Conservation (phyloP, 164 flowering plant genomes). For the Liriodendron chinense region DNA sequence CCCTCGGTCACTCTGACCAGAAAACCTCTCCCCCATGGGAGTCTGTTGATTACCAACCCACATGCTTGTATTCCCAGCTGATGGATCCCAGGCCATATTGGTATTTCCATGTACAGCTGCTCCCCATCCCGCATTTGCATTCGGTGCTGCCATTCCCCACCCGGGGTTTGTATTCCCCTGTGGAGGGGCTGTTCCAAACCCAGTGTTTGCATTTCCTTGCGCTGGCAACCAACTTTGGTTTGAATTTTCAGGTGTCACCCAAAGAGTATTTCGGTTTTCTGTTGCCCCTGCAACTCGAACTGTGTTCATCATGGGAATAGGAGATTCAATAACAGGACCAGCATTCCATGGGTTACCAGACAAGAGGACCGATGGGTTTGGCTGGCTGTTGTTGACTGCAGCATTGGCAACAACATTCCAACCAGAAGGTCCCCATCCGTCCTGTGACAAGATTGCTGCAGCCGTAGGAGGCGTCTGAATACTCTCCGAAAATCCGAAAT, state of each 20-base stretch:
- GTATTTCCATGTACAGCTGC: conserved; percentile 14
- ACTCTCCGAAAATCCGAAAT: background rate
- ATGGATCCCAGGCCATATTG: conserved; percentile 28
- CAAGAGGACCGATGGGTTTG: background rate
- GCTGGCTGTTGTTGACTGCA: conserved; percentile 5
- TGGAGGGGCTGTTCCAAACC: conserved; percentile 36
- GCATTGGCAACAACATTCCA: conserved; percentile 11
- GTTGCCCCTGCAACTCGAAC: background rate
- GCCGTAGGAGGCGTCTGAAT: background rate
- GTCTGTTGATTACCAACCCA: conserved; percentile 41
- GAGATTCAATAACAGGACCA: conserved; percentile 11
- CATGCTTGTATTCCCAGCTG: conserved; percentile 26
- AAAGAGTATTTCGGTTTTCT: conserved; percentile 5
- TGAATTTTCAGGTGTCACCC: conserved; percentile 6
- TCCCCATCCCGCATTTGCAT: conserved; percentile 28
- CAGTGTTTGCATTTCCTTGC: conserved; percentile 22
- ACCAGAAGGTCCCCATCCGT: conserved; percentile 3
- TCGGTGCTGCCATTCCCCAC: conserved; percentile 37
- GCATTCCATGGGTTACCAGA: conserved; percentile 12
- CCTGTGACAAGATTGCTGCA: background rate
- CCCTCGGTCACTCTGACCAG: conserved; percentile 42
- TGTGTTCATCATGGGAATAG: background rate
- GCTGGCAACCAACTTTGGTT: conserved; percentile 12
- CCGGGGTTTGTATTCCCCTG: conserved; percentile 41
- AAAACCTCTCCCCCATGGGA: conserved; percentile 37